Evolutionary conservation across 2,329 filamentous ascomycete genomes (phyloP).

Genomic region (Arthroderma sp.): DNA sequence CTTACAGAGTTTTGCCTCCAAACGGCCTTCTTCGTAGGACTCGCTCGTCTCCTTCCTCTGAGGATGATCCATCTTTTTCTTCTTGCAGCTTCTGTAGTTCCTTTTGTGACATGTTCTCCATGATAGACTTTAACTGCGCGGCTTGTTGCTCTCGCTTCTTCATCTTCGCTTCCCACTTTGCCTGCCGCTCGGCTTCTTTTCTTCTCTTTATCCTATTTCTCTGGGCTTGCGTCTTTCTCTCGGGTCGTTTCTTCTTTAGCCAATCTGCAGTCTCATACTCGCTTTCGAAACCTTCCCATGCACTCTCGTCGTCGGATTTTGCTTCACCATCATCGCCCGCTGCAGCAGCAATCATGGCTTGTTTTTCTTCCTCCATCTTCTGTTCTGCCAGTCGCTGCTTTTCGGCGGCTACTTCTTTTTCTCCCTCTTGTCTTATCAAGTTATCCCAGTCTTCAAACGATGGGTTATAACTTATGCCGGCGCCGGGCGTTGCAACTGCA

Average conservation of each 20-base stretch:
- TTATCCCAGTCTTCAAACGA: conserved; percentile 72
- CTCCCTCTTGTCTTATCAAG: conserved; percentile 59
- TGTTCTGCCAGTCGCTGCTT: conserved; percentile 56
- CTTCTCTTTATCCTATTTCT: conserved; percentile 77
- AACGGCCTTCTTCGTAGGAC: conserved; percentile 59
- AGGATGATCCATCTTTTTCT: conserved; percentile 23
- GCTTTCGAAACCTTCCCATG: conserved; percentile 82
- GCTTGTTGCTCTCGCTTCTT: conserved; percentile 61
- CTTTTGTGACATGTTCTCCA: conserved; percentile 34
- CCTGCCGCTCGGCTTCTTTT: conserved; percentile 70
- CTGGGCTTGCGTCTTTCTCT: conserved; percentile 75
- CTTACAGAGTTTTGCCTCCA: conserved; percentile 45
- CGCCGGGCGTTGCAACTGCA: conserved; percentile 63
- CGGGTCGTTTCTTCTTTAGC: conserved; percentile 58
- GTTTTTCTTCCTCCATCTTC: conserved; percentile 51
- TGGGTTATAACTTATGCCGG: conserved; percentile 87
- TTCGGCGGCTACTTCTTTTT: conserved; percentile 68
- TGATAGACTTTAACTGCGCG: conserved; percentile 57
- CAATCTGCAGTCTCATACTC: conserved; percentile 53
- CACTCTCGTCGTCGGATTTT: conserved; percentile 75
- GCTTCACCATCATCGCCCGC: conserved; percentile 62
- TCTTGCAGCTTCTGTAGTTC: conserved; percentile 35
- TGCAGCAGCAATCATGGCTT: conserved; percentile 59
- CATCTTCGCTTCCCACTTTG: conserved; percentile 61
- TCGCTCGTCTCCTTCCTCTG: conserved; percentile 46